Evolutionary conservation across 2,329 filamentous ascomycete genomes (phyloP), one percentile per base, ranked within the genome.

Genomic region (Paraphaeosphaeria sporulosa): DNA sequence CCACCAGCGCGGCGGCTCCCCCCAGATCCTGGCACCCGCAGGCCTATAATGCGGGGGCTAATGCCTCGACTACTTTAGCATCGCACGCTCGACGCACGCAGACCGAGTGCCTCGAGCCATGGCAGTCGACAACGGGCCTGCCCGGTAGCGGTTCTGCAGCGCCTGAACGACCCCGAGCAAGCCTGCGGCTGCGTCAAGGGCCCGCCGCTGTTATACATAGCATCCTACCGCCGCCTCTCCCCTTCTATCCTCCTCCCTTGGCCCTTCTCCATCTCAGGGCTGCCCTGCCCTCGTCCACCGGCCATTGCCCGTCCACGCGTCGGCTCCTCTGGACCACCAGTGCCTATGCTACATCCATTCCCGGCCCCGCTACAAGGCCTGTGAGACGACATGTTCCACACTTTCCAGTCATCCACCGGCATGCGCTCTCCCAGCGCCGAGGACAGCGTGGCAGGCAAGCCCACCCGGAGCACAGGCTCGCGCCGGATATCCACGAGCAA

Each of bases 401-500:
- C 80, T 6, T 82, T 82, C 60, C 79, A 81, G 56, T 75, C 74
- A 17, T 71, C 77, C 8, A 68, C 66, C 47, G 74, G 69, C 34
- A 64, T 73, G 60, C 72, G 71, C 43, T 75, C 73, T 44, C 70
- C 70, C 34, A 68, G 71, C 46, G 71, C 68, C 46, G 76, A 77
- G 40, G 74, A 76, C 48, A 71, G 69, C 34, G 62, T 60, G 23
- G 59, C 70, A 13, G 70, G 71, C 47, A 81, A 79, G 65, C 73
- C 72, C 57, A 67, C 70, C 56, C 75, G 74, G 8, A 68, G 74
- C 17, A 67, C 74, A 23, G 78, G 74, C 43, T 80, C 80, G 23
- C 71, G 80, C 38, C 76, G 81, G 5, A 82, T 82, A 48, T 82
- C 81, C 4, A 83, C 81, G 4, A 81, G 76, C 68, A 82, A 90